phyloP scores from a whole-genome alignment of 2,329 filamentous ascomycete genomes.

The Ophiostoma himal-ulmi region DNA sequence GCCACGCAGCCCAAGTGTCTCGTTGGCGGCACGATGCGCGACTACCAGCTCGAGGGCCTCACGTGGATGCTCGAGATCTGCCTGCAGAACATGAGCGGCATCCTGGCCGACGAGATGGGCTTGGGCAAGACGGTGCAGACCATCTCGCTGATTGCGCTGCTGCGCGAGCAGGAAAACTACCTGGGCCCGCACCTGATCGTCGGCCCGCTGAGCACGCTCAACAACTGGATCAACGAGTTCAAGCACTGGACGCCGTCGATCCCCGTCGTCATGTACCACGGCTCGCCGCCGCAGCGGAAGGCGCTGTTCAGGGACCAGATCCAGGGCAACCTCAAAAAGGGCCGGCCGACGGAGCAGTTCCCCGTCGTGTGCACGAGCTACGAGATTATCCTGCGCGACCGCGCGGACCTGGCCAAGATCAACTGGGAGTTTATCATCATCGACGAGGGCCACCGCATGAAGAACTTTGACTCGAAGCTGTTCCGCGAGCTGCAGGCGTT shows the following conservation, averaged over 20 bases:
- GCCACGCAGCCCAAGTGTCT: slow-evolving; percentile 82
- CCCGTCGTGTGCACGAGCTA: slow-evolving; percentile 93
- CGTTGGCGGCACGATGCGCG: slow-evolving; percentile 81
- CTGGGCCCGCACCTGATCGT: slow-evolving; percentile 84
- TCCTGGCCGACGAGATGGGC: slow-evolving; percentile 91
- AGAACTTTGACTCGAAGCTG: slow-evolving; percentile 89
- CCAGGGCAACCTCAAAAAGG: slow-evolving; percentile 59
- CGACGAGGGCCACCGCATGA: slow-evolving; percentile 93
- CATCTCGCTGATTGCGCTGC: slow-evolving; percentile 77
- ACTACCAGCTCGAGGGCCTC: slow-evolving; percentile 88
- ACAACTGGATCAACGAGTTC: slow-evolving; percentile 96
- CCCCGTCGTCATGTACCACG: slow-evolving; percentile 86
- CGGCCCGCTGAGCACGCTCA: slow-evolving; percentile 82
- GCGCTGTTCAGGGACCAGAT: slow-evolving; percentile 68
- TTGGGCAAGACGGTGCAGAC: slow-evolving; percentile 85
- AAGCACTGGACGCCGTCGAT: slow-evolving; percentile 83
- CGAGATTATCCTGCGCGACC: slow-evolving; percentile 90
- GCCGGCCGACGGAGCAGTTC: slow-evolving; percentile 59
- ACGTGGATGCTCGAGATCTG: slow-evolving; percentile 90
- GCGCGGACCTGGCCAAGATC: slow-evolving; percentile 71
- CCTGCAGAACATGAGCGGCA: slow-evolving; percentile 79
- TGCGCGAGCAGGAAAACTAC: slow-evolving; percentile 80
- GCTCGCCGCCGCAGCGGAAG: slow-evolving; percentile 69
- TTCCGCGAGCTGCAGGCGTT: slow-evolving; percentile 87
- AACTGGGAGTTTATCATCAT: slow-evolving; percentile 98